Base-by-base conservation (phyloP, 2,329 filamentous ascomycete genomes). In the Blumeria hordei region DNA sequence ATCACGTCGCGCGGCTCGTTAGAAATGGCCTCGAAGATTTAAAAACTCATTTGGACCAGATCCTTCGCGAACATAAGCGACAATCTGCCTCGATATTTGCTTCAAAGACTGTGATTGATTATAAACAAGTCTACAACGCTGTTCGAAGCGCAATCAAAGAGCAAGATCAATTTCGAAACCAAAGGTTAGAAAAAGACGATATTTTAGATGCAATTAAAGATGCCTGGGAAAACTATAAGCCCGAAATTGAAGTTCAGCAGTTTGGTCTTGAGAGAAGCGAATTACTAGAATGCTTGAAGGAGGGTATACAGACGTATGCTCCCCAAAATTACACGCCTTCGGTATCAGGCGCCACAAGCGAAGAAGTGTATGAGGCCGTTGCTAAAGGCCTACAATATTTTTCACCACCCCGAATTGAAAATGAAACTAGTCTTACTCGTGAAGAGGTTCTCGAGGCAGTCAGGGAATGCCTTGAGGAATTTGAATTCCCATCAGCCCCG, bases 161-260 rank as follows among this genome's bases (percentile, higher is more conserved):
- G 53, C 61, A 64, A 32, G 67, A 81, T 32, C 74, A 76, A 60
- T 66, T 72, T 54, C 69, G 67, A 50, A 71, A 68, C 39, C 69
- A 69, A 9, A 69, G 71, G n/a, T 68, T 86, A 50, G 81, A 80
- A 61, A 78, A 84, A 60, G 86, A 94, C 52, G 86, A 93, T 57
- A 85, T 96, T 37, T 76, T 96, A 1, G 76, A 84, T 33, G 88
- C 88, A 3, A 84, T 96, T 12, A 81, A 81, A 61, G 88, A 94
- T 61, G 90, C 88, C 0, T 94, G 88, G 79, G 90, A 95, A 64
- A 85, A 81, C 55, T 94, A 94, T 69, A 94, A 94, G 68, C 90
- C 90, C 0, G 87, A 95, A 62, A 87, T 94, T 53, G 83, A 94
- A 61, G 75, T 94, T 4, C 83, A 94, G 62, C 87, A 94, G 62